Conservation (phyloP, 1,139 yeast genomes). For the Suhomyces atakaporum region DNA sequence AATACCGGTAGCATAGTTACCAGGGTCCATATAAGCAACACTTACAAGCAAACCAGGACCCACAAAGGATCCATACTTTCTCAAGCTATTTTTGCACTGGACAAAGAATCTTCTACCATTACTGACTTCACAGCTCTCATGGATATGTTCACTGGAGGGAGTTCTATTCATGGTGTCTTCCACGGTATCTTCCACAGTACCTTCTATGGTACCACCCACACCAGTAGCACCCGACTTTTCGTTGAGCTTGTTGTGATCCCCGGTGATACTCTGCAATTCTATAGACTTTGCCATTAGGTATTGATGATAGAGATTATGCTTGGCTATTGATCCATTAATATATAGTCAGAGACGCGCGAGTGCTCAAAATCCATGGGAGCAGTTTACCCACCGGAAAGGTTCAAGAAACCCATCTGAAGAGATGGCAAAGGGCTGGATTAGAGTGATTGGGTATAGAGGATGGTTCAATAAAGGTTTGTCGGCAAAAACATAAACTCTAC, state of each 20-base stretch:
- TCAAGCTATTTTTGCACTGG: slow-evolving; percentile 8
- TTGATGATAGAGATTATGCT: too few species aligned
- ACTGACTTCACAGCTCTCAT: neutral
- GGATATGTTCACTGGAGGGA: too few species aligned
- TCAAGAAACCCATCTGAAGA: too few species aligned
- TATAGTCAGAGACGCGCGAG: too few species aligned
- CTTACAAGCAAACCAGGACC: slow-evolving; percentile 80
- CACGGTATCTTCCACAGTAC: neutral
- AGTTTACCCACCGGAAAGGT: too few species aligned
- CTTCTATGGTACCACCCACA: neutral
- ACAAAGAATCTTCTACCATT: neutral
- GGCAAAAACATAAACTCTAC: too few species aligned
- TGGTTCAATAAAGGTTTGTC: too few species aligned
- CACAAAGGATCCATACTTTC: slow-evolving; percentile 59
- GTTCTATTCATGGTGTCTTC: slow-evolving; percentile 1
- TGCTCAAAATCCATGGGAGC: too few species aligned
- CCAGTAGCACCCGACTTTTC: neutral
- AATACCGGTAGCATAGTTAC: slow-evolving; percentile 79
- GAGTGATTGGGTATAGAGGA: too few species aligned
- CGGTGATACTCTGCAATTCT: neutral
- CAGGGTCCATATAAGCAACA: slow-evolving; percentile 85
- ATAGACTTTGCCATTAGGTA: neutral
- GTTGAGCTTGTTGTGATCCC: neutral
- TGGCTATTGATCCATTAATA: too few species aligned
- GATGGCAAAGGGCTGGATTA: too few species aligned